Percentiles rank a stretch among this genome's conserved stretches.
phyloP scores from a whole-genome alignment of 2,329 filamentous ascomycete genomes.

The Hortaea sp. region DNA sequence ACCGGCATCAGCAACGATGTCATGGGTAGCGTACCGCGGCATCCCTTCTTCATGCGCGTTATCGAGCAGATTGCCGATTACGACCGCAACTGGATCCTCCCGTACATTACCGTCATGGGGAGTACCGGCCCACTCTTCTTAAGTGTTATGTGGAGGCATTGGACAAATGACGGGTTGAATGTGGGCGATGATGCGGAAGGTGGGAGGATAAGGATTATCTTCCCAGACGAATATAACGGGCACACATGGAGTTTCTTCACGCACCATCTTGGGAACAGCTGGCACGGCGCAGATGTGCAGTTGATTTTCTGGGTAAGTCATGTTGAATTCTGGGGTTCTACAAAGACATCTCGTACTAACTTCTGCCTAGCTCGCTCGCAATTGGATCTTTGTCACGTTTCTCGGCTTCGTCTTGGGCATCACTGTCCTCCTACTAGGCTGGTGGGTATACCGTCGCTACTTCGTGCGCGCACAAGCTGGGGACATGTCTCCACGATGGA shows the following conservation, averaged over 20 bases:
- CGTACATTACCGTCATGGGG: slow-evolving; percentile 73
- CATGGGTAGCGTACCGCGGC: slow-evolving; percentile 62
- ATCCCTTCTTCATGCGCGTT: slow-evolving; percentile 63
- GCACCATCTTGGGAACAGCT: slow-evolving; percentile 54
- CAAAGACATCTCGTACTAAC: slow-evolving; percentile 7
- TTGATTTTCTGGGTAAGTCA: slow-evolving; percentile 52
- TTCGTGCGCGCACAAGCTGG: slow-evolving; percentile 12
- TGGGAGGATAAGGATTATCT: slow-evolving; percentile 55
- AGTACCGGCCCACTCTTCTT: slow-evolving; percentile 67
- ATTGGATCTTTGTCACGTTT: slow-evolving; percentile 47
- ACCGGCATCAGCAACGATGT: slow-evolving; percentile 75
- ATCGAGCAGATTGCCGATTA: slow-evolving; percentile 59
- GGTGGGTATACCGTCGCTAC: slow-evolving; percentile 42
- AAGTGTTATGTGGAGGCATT: slow-evolving; percentile 66
- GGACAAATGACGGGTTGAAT: slow-evolving; percentile 44
- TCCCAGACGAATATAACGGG: slow-evolving; percentile 60
- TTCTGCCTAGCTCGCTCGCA: slow-evolving; percentile 29
- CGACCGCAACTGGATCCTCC: slow-evolving; percentile 57
- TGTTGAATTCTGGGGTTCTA: neutral
- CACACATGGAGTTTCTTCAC: slow-evolving; percentile 64
- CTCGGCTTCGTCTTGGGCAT: slow-evolving; percentile 41
- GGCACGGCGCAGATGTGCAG: slow-evolving; percentile 54
- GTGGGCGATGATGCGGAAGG: slow-evolving; percentile 29
- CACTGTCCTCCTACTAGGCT: slow-evolving; percentile 37
- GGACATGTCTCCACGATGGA: slow-evolving; percentile 12